phyloP scores from a whole-genome alignment of 2,329 filamentous ascomycete genomes.

The Arthrinium puccinioides region DNA sequence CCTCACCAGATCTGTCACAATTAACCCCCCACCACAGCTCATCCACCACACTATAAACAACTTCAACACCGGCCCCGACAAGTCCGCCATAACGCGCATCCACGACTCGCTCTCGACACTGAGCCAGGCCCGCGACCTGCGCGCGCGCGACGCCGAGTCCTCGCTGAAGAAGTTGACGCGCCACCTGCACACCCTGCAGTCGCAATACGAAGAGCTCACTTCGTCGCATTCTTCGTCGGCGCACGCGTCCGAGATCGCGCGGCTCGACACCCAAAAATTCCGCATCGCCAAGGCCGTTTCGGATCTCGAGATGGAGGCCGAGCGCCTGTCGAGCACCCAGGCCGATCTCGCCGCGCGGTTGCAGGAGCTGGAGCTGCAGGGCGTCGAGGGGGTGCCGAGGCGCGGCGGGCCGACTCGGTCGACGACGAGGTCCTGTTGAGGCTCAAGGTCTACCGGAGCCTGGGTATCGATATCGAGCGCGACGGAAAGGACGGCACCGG shows the following conservation, averaged over 20 bases:
- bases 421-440: conserved; percentile 65
- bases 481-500: conserved; percentile 48
- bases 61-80: conserved; percentile 92
- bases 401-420: conserved; percentile 34
- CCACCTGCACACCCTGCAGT: conserved; percentile 64
- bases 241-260: conserved; percentile 78
- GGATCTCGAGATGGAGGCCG: conserved; percentile 90
- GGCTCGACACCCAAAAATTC: conserved; percentile 90
- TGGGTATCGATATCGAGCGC: conserved; percentile 82
- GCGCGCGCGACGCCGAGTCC: conserved; percentile 62
- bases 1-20: conserved; percentile 1
- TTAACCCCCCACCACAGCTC: conserved; percentile 45
- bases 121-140: conserved; percentile 74
- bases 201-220: conserved; percentile 71
- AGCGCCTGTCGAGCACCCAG: conserved; percentile 74
- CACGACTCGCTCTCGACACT: conserved; percentile 76
- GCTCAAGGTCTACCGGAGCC: conserved; percentile 81
- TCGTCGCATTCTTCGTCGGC: conserved; percentile 67
- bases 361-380: conserved; percentile 79
- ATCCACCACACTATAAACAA: conserved; percentile 88
- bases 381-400: conserved; percentile 59
- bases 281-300: conserved; percentile 84
- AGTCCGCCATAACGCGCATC: conserved; percentile 74
- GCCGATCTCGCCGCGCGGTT: conserved; percentile 68
- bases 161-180: conserved; percentile 67